Conservation (phyloP, 352 stramenopile species). For the Pythium myriotylum region DNA sequence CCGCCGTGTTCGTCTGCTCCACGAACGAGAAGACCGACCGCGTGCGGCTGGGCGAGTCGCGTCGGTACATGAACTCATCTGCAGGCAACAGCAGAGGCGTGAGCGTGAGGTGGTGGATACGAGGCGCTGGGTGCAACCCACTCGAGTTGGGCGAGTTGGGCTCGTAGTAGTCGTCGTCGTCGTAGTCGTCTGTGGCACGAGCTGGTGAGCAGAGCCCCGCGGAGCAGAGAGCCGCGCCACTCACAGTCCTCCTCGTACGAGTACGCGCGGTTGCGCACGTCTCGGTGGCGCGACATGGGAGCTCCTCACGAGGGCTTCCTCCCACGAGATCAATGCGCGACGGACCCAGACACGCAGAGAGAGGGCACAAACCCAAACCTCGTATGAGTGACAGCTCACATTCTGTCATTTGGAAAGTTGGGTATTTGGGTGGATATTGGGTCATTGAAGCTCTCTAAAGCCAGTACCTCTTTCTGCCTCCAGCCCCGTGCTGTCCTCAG, state of each 20-base stretch:
- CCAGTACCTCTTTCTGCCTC: neutral
- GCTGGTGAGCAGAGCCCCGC: neutral
- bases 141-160: slow-evolving; percentile 64
- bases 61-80: slow-evolving; percentile 86
- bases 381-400: neutral
- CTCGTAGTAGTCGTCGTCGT: slow-evolving; percentile 70
- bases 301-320: neutral
- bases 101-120: neutral
- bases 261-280: slow-evolving; percentile 87
- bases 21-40: slow-evolving; percentile 85
- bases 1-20: slow-evolving; percentile 38
- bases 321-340: neutral
- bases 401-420: slow-evolving; percentile 2
- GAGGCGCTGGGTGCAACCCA: slow-evolving; percentile 27
- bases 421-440: no score
- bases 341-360: neutral
- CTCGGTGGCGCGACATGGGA: slow-evolving; percentile 83
- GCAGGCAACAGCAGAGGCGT: neutral
- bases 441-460: neutral
- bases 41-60: slow-evolving; percentile 75
- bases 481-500: no score
- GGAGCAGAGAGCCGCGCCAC: neutral
- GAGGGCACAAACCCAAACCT: neutral
- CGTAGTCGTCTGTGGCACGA: slow-evolving; percentile 58
- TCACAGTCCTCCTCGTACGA: slow-evolving; percentile 88